phyloP scores from a whole-genome alignment of 257 asterid genomes.

The Plantago ovata region DNA sequence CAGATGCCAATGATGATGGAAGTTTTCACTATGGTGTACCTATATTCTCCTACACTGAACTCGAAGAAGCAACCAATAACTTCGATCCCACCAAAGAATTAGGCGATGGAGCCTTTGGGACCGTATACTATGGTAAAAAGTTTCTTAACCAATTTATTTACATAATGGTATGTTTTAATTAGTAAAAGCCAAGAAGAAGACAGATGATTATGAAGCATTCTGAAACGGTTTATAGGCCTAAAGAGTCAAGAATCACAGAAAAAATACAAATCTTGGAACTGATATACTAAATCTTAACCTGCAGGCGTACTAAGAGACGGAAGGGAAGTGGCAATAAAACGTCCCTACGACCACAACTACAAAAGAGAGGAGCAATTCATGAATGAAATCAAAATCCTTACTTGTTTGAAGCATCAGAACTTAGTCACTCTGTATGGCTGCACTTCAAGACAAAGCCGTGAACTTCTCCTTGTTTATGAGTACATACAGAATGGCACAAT shows the following conservation, averaged over 20 bases:
- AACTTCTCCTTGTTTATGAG: conserved; percentile 69
- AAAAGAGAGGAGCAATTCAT: conserved; percentile 59
- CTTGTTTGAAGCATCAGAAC: conserved; percentile 52
- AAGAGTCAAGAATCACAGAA: conserved; percentile 4
- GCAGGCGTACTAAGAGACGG: conserved; percentile 70
- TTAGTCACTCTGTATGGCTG: conserved; percentile 72
- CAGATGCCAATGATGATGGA: conserved; percentile 34
- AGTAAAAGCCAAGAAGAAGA: too few relatives aligned
- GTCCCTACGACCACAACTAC: conserved; percentile 38
- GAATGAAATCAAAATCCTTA: conserved; percentile 65
- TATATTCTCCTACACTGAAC: conserved; percentile 57
- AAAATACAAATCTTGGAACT: not conserved
- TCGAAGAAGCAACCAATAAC: conserved; percentile 49
- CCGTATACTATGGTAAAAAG: conserved; percentile 60
- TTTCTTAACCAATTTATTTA: not conserved
- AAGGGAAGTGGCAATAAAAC: conserved; percentile 40
- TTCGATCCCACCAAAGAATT: conserved; percentile 62
- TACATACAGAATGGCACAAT: conserved; percentile 64
- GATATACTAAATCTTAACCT: not conserved
- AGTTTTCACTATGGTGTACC: conserved; percentile 47
- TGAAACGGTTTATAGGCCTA: not conserved
- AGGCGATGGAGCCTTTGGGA: conserved; percentile 83
- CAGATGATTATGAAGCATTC: not conserved
- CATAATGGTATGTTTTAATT: too few relatives aligned
- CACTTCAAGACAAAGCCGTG: conserved; percentile 60